Conservation (phyloP, 257 asterid genomes). For the Solanum ahanhuiri region DNA sequence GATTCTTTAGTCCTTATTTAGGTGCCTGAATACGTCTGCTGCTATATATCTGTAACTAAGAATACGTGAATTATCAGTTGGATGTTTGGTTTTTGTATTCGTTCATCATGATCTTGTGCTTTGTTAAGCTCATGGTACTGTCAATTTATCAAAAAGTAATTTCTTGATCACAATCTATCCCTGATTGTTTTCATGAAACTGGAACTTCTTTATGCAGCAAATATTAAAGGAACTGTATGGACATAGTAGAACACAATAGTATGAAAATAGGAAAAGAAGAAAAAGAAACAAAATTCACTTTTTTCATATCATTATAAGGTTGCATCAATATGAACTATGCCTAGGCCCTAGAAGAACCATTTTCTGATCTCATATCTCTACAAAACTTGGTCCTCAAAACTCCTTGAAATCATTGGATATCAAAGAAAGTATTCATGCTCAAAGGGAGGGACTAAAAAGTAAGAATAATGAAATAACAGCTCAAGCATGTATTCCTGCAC, state of each 20-base stretch:
- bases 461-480: too few species aligned
- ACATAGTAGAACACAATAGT: too few species aligned
- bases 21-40: not conserved
- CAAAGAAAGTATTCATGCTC: not conserved
- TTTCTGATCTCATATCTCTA: not conserved
- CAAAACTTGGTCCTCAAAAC: not conserved
- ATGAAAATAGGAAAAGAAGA: not conserved
- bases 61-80: not conserved
- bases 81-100: not conserved
- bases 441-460: too few species aligned
- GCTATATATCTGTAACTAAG: not conserved
- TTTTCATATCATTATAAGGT: not conserved
- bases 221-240: too few species aligned
- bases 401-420: not conserved
- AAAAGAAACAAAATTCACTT: not conserved
- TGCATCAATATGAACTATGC: not conserved
- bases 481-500: too few species aligned
- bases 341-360: not conserved
- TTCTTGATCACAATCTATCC: too few species aligned
- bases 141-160: too few species aligned
- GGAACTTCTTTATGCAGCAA: too few species aligned
- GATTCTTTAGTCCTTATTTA: not conserved
- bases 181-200: too few species aligned
- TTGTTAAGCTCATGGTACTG: too few species aligned
- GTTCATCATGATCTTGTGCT: not conserved